These are phyloP conservation scores for Pseudodiploospora longispora DNA, from an alignment of 2,329 filamentous ascomycete species.

Conservation along the genomic window DNA sequence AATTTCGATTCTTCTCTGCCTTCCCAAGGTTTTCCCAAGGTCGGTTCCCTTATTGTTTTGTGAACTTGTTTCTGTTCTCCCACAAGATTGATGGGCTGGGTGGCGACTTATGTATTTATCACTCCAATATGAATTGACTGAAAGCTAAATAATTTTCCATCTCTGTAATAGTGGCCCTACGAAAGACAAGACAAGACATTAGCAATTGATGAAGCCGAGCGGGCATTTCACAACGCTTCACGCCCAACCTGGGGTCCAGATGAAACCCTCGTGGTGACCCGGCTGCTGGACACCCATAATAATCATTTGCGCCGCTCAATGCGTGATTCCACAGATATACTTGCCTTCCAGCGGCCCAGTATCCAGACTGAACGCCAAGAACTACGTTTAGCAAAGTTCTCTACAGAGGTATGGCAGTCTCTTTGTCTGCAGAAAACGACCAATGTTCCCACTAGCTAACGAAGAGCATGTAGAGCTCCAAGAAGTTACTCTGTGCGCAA, in stretches of 20 bases:
- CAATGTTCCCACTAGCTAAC: constrained; percentile 7
- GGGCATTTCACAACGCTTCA: constrained; percentile 61
- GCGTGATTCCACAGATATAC: constrained; percentile 19
- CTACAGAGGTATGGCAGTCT: constrained; percentile 37
- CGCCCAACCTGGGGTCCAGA: constrained; percentile 74
- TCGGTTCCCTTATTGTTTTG: constrained; percentile 54
- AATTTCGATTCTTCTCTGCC: constrained; percentile 43
- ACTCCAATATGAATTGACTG: constrained; percentile 23
- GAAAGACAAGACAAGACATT: constrained; percentile 67
- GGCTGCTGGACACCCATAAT: constrained; percentile 21
- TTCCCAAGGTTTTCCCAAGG: constrained; percentile 71
- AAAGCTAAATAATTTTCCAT: constrained; percentile 37
- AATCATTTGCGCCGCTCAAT: constrained; percentile 27
- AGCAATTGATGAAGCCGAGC: constrained; percentile 55
- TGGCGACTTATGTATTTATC: constrained; percentile 26
- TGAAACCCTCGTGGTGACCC: constrained; percentile 59
- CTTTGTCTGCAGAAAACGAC: not conserved
- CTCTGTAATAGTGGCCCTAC: constrained; percentile 67
- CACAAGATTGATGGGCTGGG: constrained; percentile 12
- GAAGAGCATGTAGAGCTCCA: constrained; percentile 38
- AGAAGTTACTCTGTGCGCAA: constrained; percentile 47
- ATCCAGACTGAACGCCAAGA: constrained; percentile 58
- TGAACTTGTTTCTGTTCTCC: constrained; percentile 17
- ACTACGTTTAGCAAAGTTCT: constrained; percentile 56
- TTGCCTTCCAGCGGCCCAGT: constrained; percentile 30